Conservation (phyloP, 2,329 filamentous ascomycete genomes). For the Diplodia mutila region DNA sequence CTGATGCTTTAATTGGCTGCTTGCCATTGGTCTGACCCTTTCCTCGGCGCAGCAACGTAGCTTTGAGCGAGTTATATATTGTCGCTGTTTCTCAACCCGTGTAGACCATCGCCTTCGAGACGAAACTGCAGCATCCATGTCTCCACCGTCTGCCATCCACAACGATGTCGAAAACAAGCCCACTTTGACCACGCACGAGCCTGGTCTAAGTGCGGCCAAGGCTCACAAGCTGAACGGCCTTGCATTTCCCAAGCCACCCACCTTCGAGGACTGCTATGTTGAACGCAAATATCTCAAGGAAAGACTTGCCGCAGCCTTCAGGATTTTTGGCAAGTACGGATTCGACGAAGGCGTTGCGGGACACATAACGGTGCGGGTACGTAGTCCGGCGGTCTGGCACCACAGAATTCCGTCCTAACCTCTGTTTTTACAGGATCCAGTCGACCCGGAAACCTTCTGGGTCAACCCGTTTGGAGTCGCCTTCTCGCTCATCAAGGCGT, state of each 20-base stretch:
- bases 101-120: no score
- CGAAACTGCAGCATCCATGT: not conserved
- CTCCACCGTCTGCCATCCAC: constrained; percentile 14
- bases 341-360: constrained; percentile 58
- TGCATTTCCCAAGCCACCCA: constrained; percentile 37
- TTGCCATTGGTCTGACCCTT: not conserved
- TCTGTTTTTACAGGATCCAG: constrained; percentile 50
- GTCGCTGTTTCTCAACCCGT: not conserved
- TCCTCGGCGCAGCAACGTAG: not conserved
- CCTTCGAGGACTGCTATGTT: constrained; percentile 43
- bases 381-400: not conserved
- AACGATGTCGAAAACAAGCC: constrained; percentile 30
- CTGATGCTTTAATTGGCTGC: not conserved
- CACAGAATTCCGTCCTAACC: not conserved
- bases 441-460: constrained; percentile 65
- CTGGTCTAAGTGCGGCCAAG: constrained; percentile 36
- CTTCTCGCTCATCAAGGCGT: constrained; percentile 65
- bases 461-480: constrained; percentile 68
- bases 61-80: not conserved
- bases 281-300: constrained; percentile 45
- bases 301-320: constrained; percentile 43
- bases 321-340: constrained; percentile 46
- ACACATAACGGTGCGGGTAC: constrained; percentile 63
- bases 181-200: constrained; percentile 38
- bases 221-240: constrained; percentile 31